Evolutionary conservation across 257 asterid genomes (phyloP).

Genomic region (Dorcoceras hygrometricum): DNA sequence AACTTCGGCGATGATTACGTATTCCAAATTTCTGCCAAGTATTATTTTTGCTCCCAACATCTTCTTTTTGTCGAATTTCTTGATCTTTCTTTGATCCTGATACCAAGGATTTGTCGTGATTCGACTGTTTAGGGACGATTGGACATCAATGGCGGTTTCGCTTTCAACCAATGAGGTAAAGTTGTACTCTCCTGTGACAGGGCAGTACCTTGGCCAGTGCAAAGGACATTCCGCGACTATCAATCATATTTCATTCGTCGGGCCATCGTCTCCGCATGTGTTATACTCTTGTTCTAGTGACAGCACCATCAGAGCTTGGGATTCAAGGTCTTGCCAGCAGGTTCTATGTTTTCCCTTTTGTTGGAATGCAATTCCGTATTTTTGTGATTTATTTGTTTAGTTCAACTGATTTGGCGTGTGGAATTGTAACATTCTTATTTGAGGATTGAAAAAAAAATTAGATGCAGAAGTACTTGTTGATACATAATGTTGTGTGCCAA

Average conservation of each 20-base stretch:
- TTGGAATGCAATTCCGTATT: background rate
- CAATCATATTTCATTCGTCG: slow-evolving; percentile 65
- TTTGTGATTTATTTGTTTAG: background rate
- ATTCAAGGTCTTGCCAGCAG: slow-evolving; percentile 80
- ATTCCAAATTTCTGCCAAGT: slow-evolving; percentile 81
- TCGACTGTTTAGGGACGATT: slow-evolving; percentile 54
- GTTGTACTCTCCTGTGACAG: slow-evolving; percentile 78
- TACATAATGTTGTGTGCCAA: background rate
- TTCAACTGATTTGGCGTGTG: no score
- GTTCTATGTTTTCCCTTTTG: slow-evolving; percentile 23
- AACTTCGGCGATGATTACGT: slow-evolving; percentile 91
- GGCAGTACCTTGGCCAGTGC: slow-evolving; percentile 83
- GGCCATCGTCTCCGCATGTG: slow-evolving; percentile 60
- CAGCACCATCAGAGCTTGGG: slow-evolving; percentile 90
- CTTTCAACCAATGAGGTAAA: slow-evolving; percentile 84
- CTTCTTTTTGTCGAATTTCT: background rate
- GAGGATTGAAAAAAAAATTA: no score
- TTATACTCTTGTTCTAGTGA: slow-evolving; percentile 86
- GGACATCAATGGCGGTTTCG: slow-evolving; percentile 91
- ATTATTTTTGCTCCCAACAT: slow-evolving; percentile 4
- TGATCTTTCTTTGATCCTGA: background rate
- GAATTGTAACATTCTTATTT: no score
- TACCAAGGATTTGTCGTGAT: background rate
- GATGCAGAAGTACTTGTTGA: no score
- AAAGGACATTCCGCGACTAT: slow-evolving; percentile 67